phyloP scores from a whole-genome alignment of 2,329 filamentous ascomycete species.

The Stagonosporopsis vannaccii region DNA sequence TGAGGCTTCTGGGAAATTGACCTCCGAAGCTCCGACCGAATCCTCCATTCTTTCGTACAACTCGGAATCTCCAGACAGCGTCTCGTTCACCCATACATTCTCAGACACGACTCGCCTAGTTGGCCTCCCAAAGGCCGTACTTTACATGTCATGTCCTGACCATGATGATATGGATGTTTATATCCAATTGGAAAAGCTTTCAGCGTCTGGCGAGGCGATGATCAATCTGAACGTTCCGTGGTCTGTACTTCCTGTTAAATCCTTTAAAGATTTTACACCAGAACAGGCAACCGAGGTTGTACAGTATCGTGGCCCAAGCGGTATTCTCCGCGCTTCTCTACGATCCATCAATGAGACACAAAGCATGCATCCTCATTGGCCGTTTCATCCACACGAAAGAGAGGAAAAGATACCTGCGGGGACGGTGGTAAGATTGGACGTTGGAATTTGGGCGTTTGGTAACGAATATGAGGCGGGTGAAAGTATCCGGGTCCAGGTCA shows the following conservation, averaged over 20 bases:
- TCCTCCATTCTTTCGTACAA: neutral
- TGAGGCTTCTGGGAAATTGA: neutral
- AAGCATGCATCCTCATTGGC: constrained; percentile 37
- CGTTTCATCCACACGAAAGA: neutral
- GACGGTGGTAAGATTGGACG: neutral
- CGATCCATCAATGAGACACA: neutral
- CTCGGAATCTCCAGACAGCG: neutral
- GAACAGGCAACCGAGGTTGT: neutral
- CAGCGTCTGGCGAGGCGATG: constrained; percentile 52
- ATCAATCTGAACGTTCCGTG: constrained; percentile 54
- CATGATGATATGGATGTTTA: constrained; percentile 56
- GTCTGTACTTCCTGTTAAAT: neutral
- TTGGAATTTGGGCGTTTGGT: neutral
- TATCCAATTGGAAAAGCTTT: constrained; percentile 54
- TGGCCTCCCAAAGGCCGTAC: constrained; percentile 56
- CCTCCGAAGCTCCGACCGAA: neutral
- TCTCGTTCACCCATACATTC: neutral
- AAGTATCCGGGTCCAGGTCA: neutral
- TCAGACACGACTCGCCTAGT: constrained; percentile 46
- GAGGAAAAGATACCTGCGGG: neutral
- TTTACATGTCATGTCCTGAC: constrained; percentile 56
- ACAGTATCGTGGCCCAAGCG: neutral
- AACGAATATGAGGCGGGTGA: neutral
- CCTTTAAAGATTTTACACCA: neutral
- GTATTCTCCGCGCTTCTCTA: neutral